Evolutionary conservation across 306 rosid genomes (phyloP).

Genomic region (Begonia loranthoides): DNA sequence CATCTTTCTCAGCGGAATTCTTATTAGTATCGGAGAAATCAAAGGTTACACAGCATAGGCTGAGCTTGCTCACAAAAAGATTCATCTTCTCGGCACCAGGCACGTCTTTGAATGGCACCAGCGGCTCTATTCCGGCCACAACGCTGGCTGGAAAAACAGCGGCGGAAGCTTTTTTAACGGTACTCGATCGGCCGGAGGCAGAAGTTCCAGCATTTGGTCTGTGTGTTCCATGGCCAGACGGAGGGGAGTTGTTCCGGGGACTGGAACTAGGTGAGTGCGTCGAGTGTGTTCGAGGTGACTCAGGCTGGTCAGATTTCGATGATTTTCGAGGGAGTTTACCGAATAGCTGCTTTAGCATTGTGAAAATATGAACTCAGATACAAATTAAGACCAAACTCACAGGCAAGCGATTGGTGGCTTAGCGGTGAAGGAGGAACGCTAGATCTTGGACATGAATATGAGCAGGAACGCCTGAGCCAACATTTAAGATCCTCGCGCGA

Average conservation of each 20-base stretch:
- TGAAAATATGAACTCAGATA: conserved; percentile 13
- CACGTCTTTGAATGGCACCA: conserved; percentile 78
- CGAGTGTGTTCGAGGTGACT: conserved; percentile 18
- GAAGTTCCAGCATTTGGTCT: conserved; percentile 28
- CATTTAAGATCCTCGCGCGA: conserved; percentile 6
- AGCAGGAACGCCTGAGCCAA: conserved; percentile 7
- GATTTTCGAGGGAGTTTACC: conserved; percentile 76
- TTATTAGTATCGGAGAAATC: conserved; percentile 70
- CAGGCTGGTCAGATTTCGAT: conserved; percentile 47
- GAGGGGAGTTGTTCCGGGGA: conserved; percentile 25
- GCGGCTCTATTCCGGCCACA: conserved; percentile 60
- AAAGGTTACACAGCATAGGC: conserved; percentile 76
- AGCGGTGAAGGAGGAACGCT: conserved; percentile 31
- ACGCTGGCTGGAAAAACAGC: conserved; percentile 83
- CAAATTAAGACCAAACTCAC: conserved; percentile 36
- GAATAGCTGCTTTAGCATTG: conserved; percentile 86
- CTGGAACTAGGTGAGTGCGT: conserved; percentile 35
- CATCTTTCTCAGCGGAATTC: conserved; percentile 63
- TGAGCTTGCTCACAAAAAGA: conserved; percentile 76
- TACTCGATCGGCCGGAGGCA: conserved; percentile 17
- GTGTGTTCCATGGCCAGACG: conserved; percentile 18
- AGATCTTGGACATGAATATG: conserved; percentile 32
- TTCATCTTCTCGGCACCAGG: conserved; percentile 56
- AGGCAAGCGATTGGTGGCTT: conserved; percentile 3
- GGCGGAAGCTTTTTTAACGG: conserved; percentile 46